Percentiles rank a stretch among this genome's conserved stretches.
Conservation (phyloP, 352 stramenopile genomes). For the Saprolegnia diclina region DNA sequence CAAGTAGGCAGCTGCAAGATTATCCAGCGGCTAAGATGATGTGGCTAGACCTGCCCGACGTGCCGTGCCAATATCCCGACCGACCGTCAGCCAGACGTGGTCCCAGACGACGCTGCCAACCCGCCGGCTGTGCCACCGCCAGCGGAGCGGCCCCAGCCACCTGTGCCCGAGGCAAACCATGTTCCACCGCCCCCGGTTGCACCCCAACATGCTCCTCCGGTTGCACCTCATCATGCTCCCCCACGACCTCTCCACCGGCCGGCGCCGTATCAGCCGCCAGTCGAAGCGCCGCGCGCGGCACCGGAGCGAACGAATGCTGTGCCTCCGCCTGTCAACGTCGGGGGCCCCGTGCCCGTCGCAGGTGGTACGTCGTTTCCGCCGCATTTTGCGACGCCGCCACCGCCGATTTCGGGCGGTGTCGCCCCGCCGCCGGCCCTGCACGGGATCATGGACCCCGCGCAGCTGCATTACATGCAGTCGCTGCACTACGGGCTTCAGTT, state of each 20-base stretch:
- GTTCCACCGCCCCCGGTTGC: neutral
- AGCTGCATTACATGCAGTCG: constrained; percentile 21
- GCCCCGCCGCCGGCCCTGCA: neutral
- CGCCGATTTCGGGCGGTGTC: neutral
- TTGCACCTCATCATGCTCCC: neutral
- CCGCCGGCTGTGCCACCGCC: neutral
- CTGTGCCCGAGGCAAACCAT: neutral
- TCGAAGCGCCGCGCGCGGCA: neutral
- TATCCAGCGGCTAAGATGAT: neutral
- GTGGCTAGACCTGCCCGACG: constrained; percentile 88
- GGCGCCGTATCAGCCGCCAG: neutral
- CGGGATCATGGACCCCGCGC: neutral
- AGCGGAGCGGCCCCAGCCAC: neutral
- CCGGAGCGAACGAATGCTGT: neutral
- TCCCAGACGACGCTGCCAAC: constrained; percentile 27
- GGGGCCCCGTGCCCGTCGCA: no score
- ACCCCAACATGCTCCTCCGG: neutral
- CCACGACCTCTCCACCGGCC: neutral
- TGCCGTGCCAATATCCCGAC: constrained; percentile 94
- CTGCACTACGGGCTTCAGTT: constrained; percentile 18
- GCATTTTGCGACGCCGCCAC: neutral
- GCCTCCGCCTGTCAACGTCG: neutral
- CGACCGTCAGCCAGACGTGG: constrained; percentile 38
- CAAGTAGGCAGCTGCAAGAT: constrained; percentile 46
- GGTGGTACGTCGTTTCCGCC: neutral